Evolutionary conservation across 1,139 yeast genomes (phyloP), one percentile per base, ranked within the genome.

Genomic region (Meyerozyma sp.): DNA sequence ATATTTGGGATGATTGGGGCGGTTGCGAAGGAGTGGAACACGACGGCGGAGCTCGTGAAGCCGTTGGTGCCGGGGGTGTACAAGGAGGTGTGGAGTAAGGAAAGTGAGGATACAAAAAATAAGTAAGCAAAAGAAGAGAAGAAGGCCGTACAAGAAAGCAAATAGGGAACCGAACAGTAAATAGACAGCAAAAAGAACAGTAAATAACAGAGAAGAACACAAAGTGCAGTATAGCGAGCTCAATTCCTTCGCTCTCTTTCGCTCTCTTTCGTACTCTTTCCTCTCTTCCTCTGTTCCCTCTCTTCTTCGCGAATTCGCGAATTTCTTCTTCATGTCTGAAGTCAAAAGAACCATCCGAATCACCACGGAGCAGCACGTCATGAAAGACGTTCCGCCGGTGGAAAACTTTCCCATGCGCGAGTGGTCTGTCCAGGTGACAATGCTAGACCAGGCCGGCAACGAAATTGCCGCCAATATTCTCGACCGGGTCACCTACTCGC

Each of bases 341-440:
- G 40, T 86, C 38, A 85, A 87, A 68, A 82, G 98, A 74, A 88
- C 93, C 32, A 80, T 93, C 50, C 84, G 96, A 65, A 81, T 93
- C 58, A 85, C 90, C 46, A 93, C 98, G 25, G 82, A 81, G 53
- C 97, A 91, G 66, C 85, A 84, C 58, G 77, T 93, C 52, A 71
- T 89, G 52, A 82, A 84, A 51, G 96, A 87, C 59, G 84, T 83
- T 32, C 91, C 96, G 23, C 90, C 95, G 25, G 89, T 82, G 47
- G 91, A 86, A 56, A 95, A 88, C 62, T 91, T 85, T 61, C 98
- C 98, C n/a, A 85, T 93, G 82, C 84, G 98, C 60, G 81, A 82
- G 66, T 93, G 98, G 98, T 76, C 87, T 38, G 82, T 93, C 51
- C 81, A 83, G 58, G 78, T 93, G 41, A 67, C 81, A 39, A 65